Conservation (phyloP, 805 yeast species). For the Schwanniomyces occidentalis region DNA sequence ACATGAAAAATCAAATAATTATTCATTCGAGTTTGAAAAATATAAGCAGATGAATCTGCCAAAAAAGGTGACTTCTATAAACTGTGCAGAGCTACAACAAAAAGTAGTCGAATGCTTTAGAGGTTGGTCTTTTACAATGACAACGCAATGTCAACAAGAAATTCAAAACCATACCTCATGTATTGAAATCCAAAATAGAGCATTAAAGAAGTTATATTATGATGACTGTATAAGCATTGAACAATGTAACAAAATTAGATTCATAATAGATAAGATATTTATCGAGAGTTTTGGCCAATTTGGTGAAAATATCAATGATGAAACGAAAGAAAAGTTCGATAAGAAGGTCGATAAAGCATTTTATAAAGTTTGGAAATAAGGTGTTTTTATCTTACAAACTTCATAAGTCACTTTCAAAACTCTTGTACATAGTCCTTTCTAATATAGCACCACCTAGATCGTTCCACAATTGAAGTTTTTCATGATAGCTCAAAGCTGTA, state of each 20-base stretch:
- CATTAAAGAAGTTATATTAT: constrained; percentile 34
- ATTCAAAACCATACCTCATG: constrained; percentile 28
- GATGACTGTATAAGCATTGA: constrained; percentile 33
- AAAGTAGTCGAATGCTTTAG: constrained; percentile 37
- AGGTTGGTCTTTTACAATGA: constrained; percentile 27
- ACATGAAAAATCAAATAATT: constrained; percentile 14
- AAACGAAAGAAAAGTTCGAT: constrained; percentile 24
- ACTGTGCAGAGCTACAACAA: constrained; percentile 42
- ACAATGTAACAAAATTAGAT: constrained; percentile 40
- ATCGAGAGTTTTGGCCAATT: constrained; percentile 37
- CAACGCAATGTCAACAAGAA: constrained; percentile 32
- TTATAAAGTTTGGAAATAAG: constrained; percentile 32
- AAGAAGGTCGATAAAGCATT: constrained; percentile 31
- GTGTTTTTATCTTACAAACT: background rate
- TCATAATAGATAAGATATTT: constrained; percentile 35
- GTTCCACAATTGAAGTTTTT: constrained; percentile 52
- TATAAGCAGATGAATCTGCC: constrained; percentile 29
- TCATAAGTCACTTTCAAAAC: background rate
- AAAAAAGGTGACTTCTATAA: constrained; percentile 28
- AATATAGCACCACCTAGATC: constrained; percentile 28
- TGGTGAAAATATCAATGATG: constrained; percentile 30
- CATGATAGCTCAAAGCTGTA: constrained; percentile 44
- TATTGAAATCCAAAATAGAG: constrained; percentile 34
- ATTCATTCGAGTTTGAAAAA: constrained; percentile 27
- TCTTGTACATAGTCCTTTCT: constrained; percentile 5